Evolutionary conservation across 2,329 filamentous ascomycete species (phyloP).

Genomic region (Fusarium humuli): DNA sequence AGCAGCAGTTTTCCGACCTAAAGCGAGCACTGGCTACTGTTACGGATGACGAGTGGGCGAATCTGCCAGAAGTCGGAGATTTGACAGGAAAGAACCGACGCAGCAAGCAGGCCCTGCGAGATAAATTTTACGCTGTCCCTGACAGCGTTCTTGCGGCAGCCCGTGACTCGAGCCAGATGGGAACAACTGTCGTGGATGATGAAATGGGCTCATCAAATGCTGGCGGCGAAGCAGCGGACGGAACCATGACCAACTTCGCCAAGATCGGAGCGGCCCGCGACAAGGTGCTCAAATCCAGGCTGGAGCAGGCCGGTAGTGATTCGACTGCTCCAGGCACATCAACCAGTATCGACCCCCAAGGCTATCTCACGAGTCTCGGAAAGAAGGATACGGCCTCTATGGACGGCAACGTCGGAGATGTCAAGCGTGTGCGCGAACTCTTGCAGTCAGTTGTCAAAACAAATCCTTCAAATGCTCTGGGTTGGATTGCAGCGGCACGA

Average conservation of each 20-base stretch:
- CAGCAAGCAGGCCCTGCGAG: conserved; percentile 82
- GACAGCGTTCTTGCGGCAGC: conserved; percentile 94
- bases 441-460: conserved; percentile 98
- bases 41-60: conserved; percentile 96
- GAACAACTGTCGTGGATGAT: conserved; percentile 89
- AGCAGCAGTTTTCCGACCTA: conserved; percentile 95
- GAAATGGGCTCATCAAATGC: conserved; percentile 59
- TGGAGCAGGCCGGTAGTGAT: conserved; percentile 83
- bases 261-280: conserved; percentile 96
- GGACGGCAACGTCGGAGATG: conserved; percentile 89
- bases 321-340: conserved; percentile 79
- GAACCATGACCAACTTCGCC: conserved; percentile 97
- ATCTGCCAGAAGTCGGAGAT: conserved; percentile 93
- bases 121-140: conserved; percentile 94
- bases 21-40: conserved; percentile 91
- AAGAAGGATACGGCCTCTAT: conserved; percentile 83
- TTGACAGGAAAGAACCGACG: conserved; percentile 93
- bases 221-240: conserved; percentile 69
- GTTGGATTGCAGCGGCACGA: conserved; percentile 94
- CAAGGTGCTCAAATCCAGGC: conserved; percentile 92
- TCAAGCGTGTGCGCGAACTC: conserved; percentile 91
- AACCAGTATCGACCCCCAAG: conserved; percentile 93
- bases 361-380: conserved; percentile 91
- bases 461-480: conserved; percentile 92
- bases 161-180: conserved; percentile 81